These are phyloP conservation scores for Saksenaea vasiformis DNA, from an alignment of 371 early-diverging fungal species.

Conservation along the genomic window DNA sequence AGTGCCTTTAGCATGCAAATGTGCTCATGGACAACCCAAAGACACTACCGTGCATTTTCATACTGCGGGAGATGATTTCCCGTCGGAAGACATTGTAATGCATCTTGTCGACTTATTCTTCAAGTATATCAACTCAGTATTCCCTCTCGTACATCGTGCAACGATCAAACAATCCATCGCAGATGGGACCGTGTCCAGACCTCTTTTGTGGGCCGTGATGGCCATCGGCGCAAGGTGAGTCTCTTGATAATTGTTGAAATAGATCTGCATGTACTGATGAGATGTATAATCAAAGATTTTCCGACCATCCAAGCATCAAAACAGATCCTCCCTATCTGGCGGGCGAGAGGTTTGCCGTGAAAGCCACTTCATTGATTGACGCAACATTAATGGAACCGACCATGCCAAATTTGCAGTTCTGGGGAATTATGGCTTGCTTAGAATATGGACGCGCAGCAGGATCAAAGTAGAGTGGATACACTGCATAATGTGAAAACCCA, in stretches of 20 bases:
- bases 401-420: conserved; percentile 58
- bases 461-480: conserved; percentile 34
- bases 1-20: neutral
- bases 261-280: neutral
- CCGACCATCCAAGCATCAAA: conserved; percentile 43
- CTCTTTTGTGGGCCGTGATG: conserved; percentile 47
- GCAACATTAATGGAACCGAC: conserved; percentile 52
- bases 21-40: neutral
- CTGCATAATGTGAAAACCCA: neutral
- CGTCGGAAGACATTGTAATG: conserved; percentile 50
- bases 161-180: conserved; percentile 33
- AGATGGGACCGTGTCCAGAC: conserved; percentile 38
- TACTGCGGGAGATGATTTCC: conserved; percentile 28
- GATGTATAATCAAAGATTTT: conserved; percentile 28
- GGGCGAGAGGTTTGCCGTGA: conserved; percentile 46
- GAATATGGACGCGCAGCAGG: conserved; percentile 66
- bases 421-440: conserved; percentile 58
- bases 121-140: conserved; percentile 54
- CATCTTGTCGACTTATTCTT: conserved; percentile 64
- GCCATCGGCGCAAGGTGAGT: conserved; percentile 49
- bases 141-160: conserved; percentile 57
- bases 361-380: conserved; percentile 43
- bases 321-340: conserved; percentile 51
- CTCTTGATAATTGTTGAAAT: neutral
- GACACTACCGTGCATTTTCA: neutral